Percentiles rank a stretch among this genome's conserved stretches.
Evolutionary conservation across 2,329 filamentous ascomycete genomes (phyloP).

Genomic region (Colletotrichum plurivorum): DNA sequence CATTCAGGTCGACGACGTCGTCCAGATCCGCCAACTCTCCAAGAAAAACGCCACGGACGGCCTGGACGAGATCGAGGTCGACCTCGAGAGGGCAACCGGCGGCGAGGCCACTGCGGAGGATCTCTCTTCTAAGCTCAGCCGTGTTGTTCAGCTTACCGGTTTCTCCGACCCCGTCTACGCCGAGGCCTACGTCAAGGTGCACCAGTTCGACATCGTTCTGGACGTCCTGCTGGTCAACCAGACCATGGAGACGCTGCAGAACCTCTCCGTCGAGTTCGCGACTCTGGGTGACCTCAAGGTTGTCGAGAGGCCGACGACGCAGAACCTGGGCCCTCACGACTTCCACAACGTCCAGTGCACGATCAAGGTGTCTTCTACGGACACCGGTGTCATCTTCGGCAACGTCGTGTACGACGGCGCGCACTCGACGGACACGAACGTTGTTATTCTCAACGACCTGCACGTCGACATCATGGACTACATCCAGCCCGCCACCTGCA

Average conservation of each 20-base stretch:
- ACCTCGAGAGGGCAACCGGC: conserved; percentile 94
- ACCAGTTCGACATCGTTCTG: conserved; percentile 98
- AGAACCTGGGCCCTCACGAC: conserved; percentile 94
- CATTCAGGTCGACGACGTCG: conserved; percentile 94
- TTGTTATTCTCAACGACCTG: conserved; percentile 97
- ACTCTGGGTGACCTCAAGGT: conserved; percentile 98
- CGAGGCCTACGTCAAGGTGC: conserved; percentile 98
- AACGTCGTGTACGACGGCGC: conserved; percentile 98
- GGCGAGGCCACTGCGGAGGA: conserved; percentile 89
- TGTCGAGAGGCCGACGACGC: conserved; percentile 94
- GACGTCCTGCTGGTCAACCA: conserved; percentile 98
- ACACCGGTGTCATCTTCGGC: conserved; percentile 98
- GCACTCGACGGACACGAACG: conserved; percentile 92
- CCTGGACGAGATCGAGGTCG: conserved; percentile 86
- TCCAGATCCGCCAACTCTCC: conserved; percentile 91
- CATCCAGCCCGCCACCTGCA: conserved; percentile 96
- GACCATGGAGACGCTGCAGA: conserved; percentile 95
- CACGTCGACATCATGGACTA: conserved; percentile 99
- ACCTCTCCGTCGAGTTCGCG: conserved; percentile 98
- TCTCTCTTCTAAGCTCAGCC: conserved; percentile 91
- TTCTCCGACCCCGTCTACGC: conserved; percentile 99
- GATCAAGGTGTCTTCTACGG: conserved; percentile 97
- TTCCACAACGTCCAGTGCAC: conserved; percentile 99
- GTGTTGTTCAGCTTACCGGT: conserved; percentile 96
- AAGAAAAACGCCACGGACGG: conserved; percentile 91